Conservation (phyloP, 2,329 filamentous ascomycete species). For the Alternaria ventricosa region DNA sequence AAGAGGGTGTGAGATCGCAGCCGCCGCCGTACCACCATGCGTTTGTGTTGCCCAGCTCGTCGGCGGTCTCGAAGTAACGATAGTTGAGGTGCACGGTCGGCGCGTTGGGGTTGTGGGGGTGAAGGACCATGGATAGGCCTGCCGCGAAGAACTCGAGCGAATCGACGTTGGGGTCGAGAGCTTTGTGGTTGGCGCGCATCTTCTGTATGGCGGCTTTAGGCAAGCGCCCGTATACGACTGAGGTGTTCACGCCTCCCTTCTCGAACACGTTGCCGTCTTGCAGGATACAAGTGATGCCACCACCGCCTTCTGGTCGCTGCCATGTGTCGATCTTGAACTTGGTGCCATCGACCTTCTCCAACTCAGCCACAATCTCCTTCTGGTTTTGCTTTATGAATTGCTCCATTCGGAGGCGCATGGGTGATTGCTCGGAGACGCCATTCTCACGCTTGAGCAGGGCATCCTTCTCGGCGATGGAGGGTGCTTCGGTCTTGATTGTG, state of each 20-base stretch:
- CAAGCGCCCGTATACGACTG: slow-evolving; percentile 90
- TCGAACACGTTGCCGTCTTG: slow-evolving; percentile 98
- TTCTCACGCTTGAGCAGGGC: slow-evolving; percentile 79
- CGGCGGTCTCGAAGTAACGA: slow-evolving; percentile 95
- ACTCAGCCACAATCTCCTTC: slow-evolving; percentile 79
- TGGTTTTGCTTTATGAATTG: slow-evolving; percentile 94
- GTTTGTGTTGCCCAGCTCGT: slow-evolving; percentile 78
- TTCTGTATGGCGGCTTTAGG: slow-evolving; percentile 79
- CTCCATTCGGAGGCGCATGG: slow-evolving; percentile 98
- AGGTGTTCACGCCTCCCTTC: slow-evolving; percentile 95
- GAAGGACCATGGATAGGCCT: slow-evolving; percentile 89
- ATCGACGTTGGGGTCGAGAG: slow-evolving; percentile 77
- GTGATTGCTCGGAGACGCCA: slow-evolving; percentile 76
- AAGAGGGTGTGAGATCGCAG: slow-evolving; percentile 89
- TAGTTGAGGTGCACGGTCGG: slow-evolving; percentile 98
- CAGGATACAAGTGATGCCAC: slow-evolving; percentile 91
- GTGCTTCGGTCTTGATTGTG: slow-evolving; percentile 59
- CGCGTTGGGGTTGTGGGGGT: slow-evolving; percentile 94
- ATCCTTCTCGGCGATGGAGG: slow-evolving; percentile 85
- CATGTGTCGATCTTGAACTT: slow-evolving; percentile 86
- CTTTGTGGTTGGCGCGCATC: slow-evolving; percentile 95
- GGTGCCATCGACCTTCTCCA: slow-evolving; percentile 83
- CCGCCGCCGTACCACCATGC: slow-evolving; percentile 99
- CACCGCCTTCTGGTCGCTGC: slow-evolving; percentile 85
- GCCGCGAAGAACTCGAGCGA: slow-evolving; percentile 94